Evolutionary conservation across 768 basidiomycete genomes (phyloP), one percentile per base, ranked within the genome.

Genomic region (Mycena vulgaris): DNA sequence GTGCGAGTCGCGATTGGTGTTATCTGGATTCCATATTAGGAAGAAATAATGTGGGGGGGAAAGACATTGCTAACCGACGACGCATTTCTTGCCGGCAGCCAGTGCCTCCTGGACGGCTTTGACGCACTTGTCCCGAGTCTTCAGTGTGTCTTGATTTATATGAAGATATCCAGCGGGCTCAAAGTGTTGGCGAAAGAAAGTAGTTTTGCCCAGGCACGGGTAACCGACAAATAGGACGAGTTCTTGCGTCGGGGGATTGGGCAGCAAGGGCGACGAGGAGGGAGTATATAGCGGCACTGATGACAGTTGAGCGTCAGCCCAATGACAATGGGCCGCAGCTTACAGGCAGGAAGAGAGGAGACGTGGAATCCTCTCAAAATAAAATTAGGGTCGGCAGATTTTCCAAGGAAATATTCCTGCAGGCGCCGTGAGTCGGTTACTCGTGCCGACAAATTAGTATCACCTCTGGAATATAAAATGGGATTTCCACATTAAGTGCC

Each of bases 401-500:
- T 83, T 45, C 85, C 85, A 11, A 95, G 86, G 79, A 96, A 96
- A 76, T 92, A 95, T 79, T 95, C 95, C 94, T 96, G 74, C 2
- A 45, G n/a, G n/a, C 35, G 35, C 6, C 58, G 39, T 16, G 60
- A 59, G 33, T 55, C n/a, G 58, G n/a, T 48, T n/a, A 37, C 6
- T 23, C 28, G 37, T 45, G 9, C 21, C 3, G 14, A 49, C n/a
- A 27, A 17, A 17, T 5, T 14, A 21, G n/a, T 37, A 37, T 48
- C 74, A 95, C 95, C 84, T 98, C 96, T 21, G 96, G 96, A 0
- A 95, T 97, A 56, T 86, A 85, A 77, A 97, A 98, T 13, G 82
- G 82, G 3, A 98, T 77, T 0, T 85, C 92, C 10, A 92, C 77
- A 72, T 97, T 97, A 3, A 90, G 78, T 0, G 96, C 95, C 86